Conservation (phyloP, 2,329 filamentous ascomycete species). For the Phaeosphaeriaceae sp. region DNA sequence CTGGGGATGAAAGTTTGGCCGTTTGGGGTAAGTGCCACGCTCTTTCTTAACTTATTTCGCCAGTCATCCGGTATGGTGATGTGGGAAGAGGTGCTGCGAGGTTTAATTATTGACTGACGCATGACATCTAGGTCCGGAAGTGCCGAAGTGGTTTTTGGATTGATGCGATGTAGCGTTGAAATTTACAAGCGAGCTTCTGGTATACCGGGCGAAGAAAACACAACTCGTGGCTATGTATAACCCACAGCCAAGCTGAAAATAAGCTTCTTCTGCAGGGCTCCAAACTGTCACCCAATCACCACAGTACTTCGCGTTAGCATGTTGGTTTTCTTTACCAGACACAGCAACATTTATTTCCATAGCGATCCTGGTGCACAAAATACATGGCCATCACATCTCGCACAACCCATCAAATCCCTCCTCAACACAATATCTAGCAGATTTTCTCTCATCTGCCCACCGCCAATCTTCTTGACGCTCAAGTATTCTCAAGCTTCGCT, state of each 20-base stretch:
- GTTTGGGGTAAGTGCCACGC: conserved; percentile 45
- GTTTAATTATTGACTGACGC: neutral
- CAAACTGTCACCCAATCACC: too few relatives aligned
- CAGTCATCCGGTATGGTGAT: neutral
- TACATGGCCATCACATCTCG: neutral
- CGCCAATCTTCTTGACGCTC: too few relatives aligned
- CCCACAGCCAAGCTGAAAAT: too few relatives aligned
- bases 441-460: too few relatives aligned
- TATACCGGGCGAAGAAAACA: neutral
- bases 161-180: conserved; percentile 7
- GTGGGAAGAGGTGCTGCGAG: neutral
- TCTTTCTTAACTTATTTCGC: neutral
- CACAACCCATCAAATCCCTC: neutral
- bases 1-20: conserved; percentile 50
- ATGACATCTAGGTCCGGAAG: conserved; percentile 45
- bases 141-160: conserved; percentile 48
- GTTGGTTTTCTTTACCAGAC: too few relatives aligned
- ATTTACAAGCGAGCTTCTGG: neutral
- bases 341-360: too few relatives aligned
- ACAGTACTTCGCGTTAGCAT: too few relatives aligned
- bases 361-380: too few relatives aligned
- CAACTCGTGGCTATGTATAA: too few relatives aligned
- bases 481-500: neutral
- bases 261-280: too few relatives aligned
- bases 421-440: neutral